Percentiles rank a stretch among this genome's conserved stretches.
Conservation (phyloP, 345 rosid genomes). For the Reutealis trisperma region DNA sequence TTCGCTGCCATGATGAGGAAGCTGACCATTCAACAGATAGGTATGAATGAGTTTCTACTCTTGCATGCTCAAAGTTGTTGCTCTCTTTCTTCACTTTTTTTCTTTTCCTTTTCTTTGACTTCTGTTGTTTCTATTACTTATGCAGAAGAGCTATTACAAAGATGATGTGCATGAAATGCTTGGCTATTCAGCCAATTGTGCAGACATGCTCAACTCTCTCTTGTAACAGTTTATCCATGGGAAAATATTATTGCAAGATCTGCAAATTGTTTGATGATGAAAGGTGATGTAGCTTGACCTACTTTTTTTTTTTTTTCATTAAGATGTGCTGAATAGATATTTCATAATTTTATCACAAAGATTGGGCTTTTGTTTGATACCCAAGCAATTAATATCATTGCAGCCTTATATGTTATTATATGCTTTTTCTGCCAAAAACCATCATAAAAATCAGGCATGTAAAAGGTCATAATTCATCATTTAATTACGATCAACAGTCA, state of each 20-base stretch:
- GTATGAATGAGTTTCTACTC: constrained; percentile 32
- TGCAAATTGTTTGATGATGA: constrained; percentile 76
- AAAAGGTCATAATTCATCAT: too few species aligned
- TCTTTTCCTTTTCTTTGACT: not conserved
- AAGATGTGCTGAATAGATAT: not conserved
- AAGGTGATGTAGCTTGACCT: constrained; percentile 45
- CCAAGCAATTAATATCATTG: not conserved
- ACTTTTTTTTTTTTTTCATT: not conserved
- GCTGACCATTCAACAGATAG: constrained; percentile 71
- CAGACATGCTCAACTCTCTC: constrained; percentile 52
- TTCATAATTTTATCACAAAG: not conserved
- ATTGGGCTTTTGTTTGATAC: too few species aligned
- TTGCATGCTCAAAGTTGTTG: constrained; percentile 2
- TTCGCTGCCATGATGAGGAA: constrained; percentile 82
- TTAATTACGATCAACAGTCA: not conserved
- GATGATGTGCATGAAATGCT: constrained; percentile 94
- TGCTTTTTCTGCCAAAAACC: not conserved
- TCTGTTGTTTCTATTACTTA: constrained; percentile 10
- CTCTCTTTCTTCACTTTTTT: not conserved
- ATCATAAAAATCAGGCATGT: not conserved
- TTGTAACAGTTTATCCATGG: constrained; percentile 64
- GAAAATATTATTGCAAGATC: constrained; percentile 73
- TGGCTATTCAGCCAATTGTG: constrained; percentile 62
- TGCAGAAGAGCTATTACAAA: constrained; percentile 58
- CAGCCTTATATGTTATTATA: too few species aligned